phyloP scores from a whole-genome alignment of 192 early-diverging fungal species.

The Chytriomyces confervae region DNA sequence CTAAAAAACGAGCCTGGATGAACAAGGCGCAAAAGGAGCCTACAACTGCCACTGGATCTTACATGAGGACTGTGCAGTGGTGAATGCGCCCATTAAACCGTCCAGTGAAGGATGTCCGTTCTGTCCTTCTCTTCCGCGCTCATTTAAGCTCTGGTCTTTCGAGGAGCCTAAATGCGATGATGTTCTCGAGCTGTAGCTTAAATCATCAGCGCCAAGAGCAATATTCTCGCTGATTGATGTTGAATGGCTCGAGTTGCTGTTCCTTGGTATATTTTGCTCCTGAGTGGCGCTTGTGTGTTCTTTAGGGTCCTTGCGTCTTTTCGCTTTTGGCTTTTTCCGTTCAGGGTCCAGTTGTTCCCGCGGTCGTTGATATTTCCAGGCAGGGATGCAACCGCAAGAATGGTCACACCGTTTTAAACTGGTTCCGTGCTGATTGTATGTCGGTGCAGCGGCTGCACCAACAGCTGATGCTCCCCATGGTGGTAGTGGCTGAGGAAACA shows the following conservation, averaged over 20 bases:
- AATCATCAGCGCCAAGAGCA: no score
- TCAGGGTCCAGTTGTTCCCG: not conserved
- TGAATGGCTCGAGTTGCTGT: not conserved
- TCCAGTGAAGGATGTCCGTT: no score
- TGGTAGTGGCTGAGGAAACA: not conserved
- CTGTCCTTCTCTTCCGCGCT: not conserved
- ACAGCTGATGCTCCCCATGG: not conserved
- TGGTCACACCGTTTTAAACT: not conserved
- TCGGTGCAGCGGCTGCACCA: not conserved
- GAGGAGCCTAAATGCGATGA: not conserved
- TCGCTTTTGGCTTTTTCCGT: not conserved
- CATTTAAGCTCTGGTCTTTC: not conserved
- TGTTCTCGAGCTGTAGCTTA: not conserved
- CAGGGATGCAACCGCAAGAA: constrained; percentile 7
- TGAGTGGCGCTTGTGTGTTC: not conserved
- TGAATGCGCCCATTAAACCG: not conserved
- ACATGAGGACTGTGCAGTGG: constrained; percentile 1
- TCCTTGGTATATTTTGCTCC: not conserved
- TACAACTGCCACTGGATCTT: not conserved
- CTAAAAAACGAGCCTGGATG: not conserved
- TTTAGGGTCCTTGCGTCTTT: not conserved
- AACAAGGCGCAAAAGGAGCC: not conserved
- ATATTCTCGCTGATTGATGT: no score
- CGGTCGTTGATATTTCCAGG: not conserved
- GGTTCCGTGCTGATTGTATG: not conserved